These are phyloP conservation scores for Vigna reflexopilosa DNA, from an alignment of 306 rosid genomes.

Conservation along the genomic window DNA sequence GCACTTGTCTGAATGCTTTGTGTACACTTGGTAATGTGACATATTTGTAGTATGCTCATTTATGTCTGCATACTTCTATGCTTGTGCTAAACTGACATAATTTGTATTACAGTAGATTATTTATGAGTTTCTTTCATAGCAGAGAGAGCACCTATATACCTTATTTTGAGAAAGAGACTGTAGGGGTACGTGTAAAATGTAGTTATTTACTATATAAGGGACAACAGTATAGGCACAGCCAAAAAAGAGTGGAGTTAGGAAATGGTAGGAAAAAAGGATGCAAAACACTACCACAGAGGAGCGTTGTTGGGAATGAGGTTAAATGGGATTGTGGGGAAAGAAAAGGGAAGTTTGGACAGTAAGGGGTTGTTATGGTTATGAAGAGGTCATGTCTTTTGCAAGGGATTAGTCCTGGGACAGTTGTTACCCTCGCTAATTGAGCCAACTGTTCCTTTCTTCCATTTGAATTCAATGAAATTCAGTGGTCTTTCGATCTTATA, in stretches of 20 bases:
- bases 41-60: constrained; percentile 7
- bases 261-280: background rate
- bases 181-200: too few relatives aligned
- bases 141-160: background rate
- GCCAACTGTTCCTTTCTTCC: background rate
- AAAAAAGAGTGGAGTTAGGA: background rate
- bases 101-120: background rate
- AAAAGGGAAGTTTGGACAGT: background rate
- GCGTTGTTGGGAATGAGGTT: background rate
- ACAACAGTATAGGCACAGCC: background rate
- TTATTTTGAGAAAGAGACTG: background rate
- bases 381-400: background rate
- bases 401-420: background rate
- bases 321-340: background rate
- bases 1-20: background rate
- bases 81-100: constrained; percentile 1
- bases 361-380: background rate
- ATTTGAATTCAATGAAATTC: background rate
- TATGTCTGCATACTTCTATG: background rate
- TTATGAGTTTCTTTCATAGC: background rate
- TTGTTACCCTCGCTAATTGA: background rate
- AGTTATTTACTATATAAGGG: background rate
- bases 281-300: background rate
- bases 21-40: background rate
- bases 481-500: background rate